Conservation (phyloP, 2,329 filamentous ascomycete genomes). For the Aspergillus fischeri region DNA sequence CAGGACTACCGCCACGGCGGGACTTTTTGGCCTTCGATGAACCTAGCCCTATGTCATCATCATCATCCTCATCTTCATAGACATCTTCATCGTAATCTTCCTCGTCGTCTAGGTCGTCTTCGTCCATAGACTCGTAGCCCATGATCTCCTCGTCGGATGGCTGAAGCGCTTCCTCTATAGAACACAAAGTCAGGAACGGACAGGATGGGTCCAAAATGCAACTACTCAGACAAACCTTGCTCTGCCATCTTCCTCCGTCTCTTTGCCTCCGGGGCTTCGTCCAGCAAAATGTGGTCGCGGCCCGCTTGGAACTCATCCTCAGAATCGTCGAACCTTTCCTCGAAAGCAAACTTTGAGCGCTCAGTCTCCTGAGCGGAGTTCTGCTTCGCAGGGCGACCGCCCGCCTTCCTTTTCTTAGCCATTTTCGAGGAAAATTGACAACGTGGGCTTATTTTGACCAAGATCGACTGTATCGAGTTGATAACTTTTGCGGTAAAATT, state of each 20-base stretch:
- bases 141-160: conserved; percentile 62
- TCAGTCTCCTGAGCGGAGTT: conserved; percentile 23
- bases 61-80: conserved; percentile 42
- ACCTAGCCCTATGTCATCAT: conserved; percentile 26
- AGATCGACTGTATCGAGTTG: conserved; percentile 5
- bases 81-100: conserved; percentile 38
- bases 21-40: conserved; percentile 11
- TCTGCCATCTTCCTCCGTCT: conserved; percentile 67
- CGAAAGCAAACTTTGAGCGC: conserved; percentile 34
- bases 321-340: conserved; percentile 82
- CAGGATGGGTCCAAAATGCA: background rate
- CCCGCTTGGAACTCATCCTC: conserved; percentile 91
- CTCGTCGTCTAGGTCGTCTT: conserved; percentile 42
- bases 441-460: background rate
- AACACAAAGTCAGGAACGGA: conserved; percentile 13
- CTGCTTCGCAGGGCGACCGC: conserved; percentile 42
- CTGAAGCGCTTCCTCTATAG: conserved; percentile 53
- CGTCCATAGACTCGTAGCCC: conserved; percentile 46
- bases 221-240: conserved; percentile 47
- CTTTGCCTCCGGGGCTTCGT: conserved; percentile 76
- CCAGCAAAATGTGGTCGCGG: conserved; percentile 78
- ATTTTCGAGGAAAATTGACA: conserved; percentile 29
- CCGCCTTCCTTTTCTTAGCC: conserved; percentile 66
- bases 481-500: conserved; percentile 30
- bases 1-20: conserved; percentile 19